Evolutionary conservation across 805 yeast genomes (phyloP).

Genomic region (Diddensiella santjacobensis): DNA sequence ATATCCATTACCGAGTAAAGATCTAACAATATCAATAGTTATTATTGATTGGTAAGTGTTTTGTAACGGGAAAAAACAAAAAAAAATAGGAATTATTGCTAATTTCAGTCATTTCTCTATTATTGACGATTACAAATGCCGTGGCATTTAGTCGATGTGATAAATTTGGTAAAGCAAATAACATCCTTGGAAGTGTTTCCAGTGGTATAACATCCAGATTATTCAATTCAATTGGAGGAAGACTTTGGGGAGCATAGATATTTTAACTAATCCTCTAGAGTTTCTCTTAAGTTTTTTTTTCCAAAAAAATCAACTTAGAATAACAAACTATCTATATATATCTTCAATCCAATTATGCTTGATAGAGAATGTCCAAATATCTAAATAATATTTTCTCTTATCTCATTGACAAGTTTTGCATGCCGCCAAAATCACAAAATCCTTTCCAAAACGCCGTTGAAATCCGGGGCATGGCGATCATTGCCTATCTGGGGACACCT

Average conservation of each 20-base stretch:
- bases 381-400: too few species aligned
- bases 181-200: constrained; percentile 4
- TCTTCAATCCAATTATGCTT: too few species aligned
- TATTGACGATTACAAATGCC: constrained; percentile 75
- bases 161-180: constrained; percentile 74
- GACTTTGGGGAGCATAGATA: constrained; percentile 1
- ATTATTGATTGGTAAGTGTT: constrained; percentile 11
- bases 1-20: neutral
- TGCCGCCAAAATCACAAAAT: too few species aligned
- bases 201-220: constrained; percentile 2
- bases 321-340: too few species aligned
- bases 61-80: neutral
- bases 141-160: constrained; percentile 91
- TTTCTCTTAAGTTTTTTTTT: too few species aligned
- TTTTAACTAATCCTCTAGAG: too few species aligned
- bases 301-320: too few species aligned
- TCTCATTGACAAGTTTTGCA: too few species aligned
- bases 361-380: too few species aligned
- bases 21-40: constrained; percentile 35
- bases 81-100: neutral
- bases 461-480: too few species aligned
- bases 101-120: constrained; percentile 61
- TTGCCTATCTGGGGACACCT: too few species aligned
- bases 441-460: too few species aligned
- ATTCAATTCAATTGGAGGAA: neutral